Conservation (phyloP, 768 basidiomycete genomes). For the Termitomyces sp. region DNA sequence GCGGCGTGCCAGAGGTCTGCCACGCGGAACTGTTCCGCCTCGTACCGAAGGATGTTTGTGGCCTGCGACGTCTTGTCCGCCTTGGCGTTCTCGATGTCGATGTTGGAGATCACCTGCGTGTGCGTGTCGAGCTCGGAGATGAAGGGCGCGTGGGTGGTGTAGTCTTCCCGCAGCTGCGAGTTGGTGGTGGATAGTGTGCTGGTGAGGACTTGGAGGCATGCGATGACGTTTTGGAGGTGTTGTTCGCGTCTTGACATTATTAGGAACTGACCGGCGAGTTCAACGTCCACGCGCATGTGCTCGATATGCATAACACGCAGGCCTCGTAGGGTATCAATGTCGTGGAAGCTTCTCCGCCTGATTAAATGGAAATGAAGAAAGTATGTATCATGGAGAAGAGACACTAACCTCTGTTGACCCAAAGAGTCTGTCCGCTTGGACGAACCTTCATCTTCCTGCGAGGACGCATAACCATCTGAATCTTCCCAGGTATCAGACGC, state of each 20-base stretch:
- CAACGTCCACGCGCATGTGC: conserved; percentile 74
- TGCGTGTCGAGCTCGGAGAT: conserved; percentile 42
- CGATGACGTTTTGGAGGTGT: conserved; percentile 61
- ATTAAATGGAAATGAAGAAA: neutral
- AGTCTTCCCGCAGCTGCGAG: conserved; percentile 51
- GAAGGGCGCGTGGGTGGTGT: conserved; percentile 45
- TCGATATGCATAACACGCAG: conserved; percentile 49
- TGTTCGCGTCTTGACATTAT: conserved; percentile 63
- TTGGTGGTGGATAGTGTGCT: conserved; percentile 50
- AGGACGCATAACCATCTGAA: conserved; percentile 7
- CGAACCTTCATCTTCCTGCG: conserved; percentile 14
- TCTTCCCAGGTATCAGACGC: conserved; percentile 10
- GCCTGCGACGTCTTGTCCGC: conserved; percentile 55
- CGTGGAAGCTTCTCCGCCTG: conserved; percentile 65
- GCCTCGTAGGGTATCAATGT: conserved; percentile 43
- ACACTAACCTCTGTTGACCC: conserved; percentile 26
- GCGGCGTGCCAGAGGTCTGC: conserved; percentile 66
- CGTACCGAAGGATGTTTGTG: conserved; percentile 65
- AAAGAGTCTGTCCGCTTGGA: conserved; percentile 13
- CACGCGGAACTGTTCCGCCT: conserved; percentile 63
- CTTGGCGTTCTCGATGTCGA: conserved; percentile 45
- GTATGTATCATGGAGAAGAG: conserved; percentile 3
- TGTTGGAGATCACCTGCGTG: conserved; percentile 41
- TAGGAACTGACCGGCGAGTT: conserved; percentile 68
- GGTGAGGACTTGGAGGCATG: conserved; percentile 55